Evolutionary conservation across 805 yeast species (phyloP).

Genomic region (Ogataea ganodermae): DNA sequence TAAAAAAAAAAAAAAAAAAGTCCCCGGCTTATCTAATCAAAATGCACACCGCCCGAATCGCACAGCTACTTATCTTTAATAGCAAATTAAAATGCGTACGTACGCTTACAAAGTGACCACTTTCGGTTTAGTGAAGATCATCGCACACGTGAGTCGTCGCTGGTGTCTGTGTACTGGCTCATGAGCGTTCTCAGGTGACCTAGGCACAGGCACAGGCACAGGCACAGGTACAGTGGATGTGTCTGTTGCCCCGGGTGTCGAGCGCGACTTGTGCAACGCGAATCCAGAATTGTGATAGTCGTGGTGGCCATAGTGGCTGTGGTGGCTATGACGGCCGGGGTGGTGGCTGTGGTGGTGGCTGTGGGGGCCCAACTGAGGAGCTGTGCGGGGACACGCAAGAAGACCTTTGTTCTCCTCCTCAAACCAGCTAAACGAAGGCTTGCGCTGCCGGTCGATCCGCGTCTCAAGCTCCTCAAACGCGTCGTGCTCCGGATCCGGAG

Average conservation of each 20-base stretch:
- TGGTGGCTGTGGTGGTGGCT: conserved; percentile 9
- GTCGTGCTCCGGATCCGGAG: conserved; percentile 9
- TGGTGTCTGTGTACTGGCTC: conserved; percentile 35
- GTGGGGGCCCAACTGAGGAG: no score
- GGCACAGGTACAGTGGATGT: no score
- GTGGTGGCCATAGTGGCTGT: no score
- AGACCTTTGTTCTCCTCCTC: conserved; percentile 14
- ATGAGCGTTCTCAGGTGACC: no score
- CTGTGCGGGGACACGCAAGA: neutral
- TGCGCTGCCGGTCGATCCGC: conserved; percentile 19
- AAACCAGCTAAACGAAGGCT: conserved; percentile 19
- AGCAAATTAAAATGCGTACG: no score
- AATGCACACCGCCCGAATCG: neutral
- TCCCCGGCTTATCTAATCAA: no score
- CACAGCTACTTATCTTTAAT: neutral
- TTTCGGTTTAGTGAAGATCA: conserved; percentile 45
- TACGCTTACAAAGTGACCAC: conserved; percentile 26
- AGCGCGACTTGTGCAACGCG: no score
- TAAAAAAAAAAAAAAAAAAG: no score
- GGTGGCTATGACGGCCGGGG: no score
- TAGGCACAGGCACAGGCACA: no score
- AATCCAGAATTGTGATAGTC: no score
- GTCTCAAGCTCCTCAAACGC: conserved; percentile 21
- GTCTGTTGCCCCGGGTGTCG: no score
- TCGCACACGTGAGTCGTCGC: conserved; percentile 48